Evolutionary conservation across 169 alveolate genomes (phyloP).

Genomic region (Babesia caballi): DNA sequence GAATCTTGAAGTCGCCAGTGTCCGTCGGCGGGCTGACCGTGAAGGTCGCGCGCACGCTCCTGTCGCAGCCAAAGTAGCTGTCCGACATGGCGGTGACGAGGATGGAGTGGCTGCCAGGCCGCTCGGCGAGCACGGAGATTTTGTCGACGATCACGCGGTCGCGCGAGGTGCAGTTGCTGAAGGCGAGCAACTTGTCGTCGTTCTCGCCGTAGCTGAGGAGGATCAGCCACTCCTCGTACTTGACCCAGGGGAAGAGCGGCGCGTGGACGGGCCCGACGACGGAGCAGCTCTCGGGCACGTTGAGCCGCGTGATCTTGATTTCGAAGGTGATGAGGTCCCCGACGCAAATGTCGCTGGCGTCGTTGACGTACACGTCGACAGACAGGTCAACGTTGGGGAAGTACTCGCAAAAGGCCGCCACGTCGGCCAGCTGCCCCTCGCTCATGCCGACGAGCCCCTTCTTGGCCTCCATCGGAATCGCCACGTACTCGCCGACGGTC

Average conservation of each 20-base stretch:
- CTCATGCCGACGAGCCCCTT: slow-evolving; percentile 80
- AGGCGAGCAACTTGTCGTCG: slow-evolving; percentile 59
- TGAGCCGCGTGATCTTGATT: slow-evolving; percentile 75
- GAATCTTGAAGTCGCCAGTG: slow-evolving; percentile 72
- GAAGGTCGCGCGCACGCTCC: slow-evolving; percentile 62
- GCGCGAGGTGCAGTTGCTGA: slow-evolving; percentile 68
- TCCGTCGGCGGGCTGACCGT: slow-evolving; percentile 35
- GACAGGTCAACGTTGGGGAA: slow-evolving; percentile 75
- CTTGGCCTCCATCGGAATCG: slow-evolving; percentile 72
- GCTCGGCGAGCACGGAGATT: slow-evolving; percentile 75
- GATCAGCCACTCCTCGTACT: slow-evolving; percentile 88
- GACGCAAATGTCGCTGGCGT: slow-evolving; percentile 82
- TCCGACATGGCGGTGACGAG: slow-evolving; percentile 71
- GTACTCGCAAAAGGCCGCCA: slow-evolving; percentile 79
- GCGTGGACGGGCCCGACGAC: slow-evolving; percentile 88
- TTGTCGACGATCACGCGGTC: slow-evolving; percentile 71
- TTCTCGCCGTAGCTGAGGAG: slow-evolving; percentile 65
- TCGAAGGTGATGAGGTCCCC: slow-evolving; percentile 86
- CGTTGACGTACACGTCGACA: slow-evolving; percentile 82
- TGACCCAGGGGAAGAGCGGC: slow-evolving; percentile 82
- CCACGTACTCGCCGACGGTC: slow-evolving; percentile 78
- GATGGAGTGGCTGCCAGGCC: slow-evolving; percentile 70
- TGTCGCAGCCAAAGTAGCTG: slow-evolving; percentile 80
- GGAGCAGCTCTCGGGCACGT: slow-evolving; percentile 76
- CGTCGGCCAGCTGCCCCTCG: slow-evolving; percentile 74